Evolutionary conservation across 768 basidiomycete species (phyloP), one percentile per base, ranked within the genome.

Genomic region (Hortiboletus flavorubellus): DNA sequence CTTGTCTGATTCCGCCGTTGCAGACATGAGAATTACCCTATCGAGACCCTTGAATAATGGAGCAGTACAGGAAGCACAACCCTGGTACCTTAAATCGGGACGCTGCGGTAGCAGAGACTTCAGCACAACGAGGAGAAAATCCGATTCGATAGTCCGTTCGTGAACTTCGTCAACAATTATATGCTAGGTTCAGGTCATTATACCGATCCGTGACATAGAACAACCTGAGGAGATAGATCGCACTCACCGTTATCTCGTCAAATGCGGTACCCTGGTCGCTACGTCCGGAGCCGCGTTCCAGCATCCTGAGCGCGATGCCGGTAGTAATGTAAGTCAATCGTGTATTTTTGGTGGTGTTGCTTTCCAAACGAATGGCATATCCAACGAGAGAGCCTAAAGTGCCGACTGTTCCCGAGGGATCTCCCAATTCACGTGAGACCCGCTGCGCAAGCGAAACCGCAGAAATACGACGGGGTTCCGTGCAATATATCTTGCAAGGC

Each of bases 161-260:
- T 99, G 96, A 45, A 97, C 92, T 86, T 99, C 96, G 62, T 99
- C 96, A 41, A 98, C 88, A 55, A 99, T 88, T 67, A 99, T 86
- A 65, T 97, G 94, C 91, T 93, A 49, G 16, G 37, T 58, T 50
- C 37, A 23, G 15, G 12, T 26, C 47, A 21, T 60, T 41, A 47
- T 23, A 51, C 21, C 11, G 33, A 37, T 46, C 37, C 34, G 39
- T 26, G 46, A 56, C 35, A 26, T 33, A 34, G 10, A 26, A 54
- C 11, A 12, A 40, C 30, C 40, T 15, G 37, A 58, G 55, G 47
- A 54, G 49, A 51, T 42, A 39, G 41, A 47, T 45, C n/a, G 18
- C 35, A 59, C 80, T 71, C 61, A 92, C 93, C n/a, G 97, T 98
- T 51, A 98, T 85, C 59, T 98, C 95, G 65, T 96, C 93, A 59